Conservation (phyloP, 768 basidiomycete genomes). For the Hydnomerulius pinastri region DNA sequence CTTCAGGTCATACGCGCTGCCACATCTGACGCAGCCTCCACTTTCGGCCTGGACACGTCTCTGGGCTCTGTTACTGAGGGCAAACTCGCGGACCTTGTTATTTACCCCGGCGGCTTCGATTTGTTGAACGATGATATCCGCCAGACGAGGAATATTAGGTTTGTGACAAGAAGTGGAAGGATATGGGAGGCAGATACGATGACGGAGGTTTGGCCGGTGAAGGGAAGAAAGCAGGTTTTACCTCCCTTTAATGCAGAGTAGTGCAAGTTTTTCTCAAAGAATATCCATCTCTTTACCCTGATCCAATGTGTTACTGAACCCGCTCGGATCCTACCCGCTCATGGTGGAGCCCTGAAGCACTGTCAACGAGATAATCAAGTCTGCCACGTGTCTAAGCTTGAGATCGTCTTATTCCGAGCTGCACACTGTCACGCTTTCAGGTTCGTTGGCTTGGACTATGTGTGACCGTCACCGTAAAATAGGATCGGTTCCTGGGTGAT, state of each 20-base stretch:
- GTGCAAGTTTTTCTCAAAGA: no score
- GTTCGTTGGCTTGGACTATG: no score
- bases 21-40: slow-evolving; percentile 63
- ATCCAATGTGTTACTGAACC: no score
- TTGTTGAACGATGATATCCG: slow-evolving; percentile 54
- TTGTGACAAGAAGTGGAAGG: slow-evolving; percentile 67
- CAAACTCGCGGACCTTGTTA: slow-evolving; percentile 71
- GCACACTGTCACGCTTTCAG: no score
- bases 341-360: no score
- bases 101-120: slow-evolving; percentile 64
- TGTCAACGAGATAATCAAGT: no score
- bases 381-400: no score
- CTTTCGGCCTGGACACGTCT: slow-evolving; percentile 61
- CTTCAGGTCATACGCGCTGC: slow-evolving; percentile 66
- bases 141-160: slow-evolving; percentile 50
- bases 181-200: slow-evolving; percentile 69
- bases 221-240: slow-evolving; percentile 52
- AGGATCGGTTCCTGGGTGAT: no score
- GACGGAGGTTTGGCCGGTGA: slow-evolving; percentile 72
- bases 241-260: slow-evolving; percentile 60
- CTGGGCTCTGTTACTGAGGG: slow-evolving; percentile 63
- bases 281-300: no score
- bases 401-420: no score
- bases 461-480: no score
- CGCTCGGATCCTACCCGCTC: no score